Percentiles rank a stretch among this genome's conserved stretches.
phyloP scores from a whole-genome alignment of 1,139 yeast genomes.

The Geotrichum restrictum region DNA sequence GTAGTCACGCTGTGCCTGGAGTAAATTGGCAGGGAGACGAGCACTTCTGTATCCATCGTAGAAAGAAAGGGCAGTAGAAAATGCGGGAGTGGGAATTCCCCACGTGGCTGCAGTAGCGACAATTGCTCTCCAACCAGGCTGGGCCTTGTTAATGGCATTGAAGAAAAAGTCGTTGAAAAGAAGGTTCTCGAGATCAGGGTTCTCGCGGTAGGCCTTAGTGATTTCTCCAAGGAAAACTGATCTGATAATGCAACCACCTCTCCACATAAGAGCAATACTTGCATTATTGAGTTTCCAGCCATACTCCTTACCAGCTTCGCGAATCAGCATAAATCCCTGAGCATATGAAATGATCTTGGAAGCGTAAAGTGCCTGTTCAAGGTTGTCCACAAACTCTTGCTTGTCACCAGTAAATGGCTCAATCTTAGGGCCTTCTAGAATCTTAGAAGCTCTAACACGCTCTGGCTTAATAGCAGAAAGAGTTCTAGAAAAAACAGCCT shows the following conservation, averaged over 20 bases:
- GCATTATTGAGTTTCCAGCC: constrained; percentile 97
- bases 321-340: constrained; percentile 98
- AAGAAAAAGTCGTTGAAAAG: constrained; percentile 93
- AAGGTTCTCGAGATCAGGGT: constrained; percentile 91
- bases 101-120: constrained; percentile 69
- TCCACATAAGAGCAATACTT: constrained; percentile 98
- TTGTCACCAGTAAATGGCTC: constrained; percentile 65
- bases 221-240: constrained; percentile 97
- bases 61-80: constrained; percentile 93
- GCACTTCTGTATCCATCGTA: constrained; percentile 98
- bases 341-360: constrained; percentile 98
- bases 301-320: constrained; percentile 96
- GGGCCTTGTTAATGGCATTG: constrained; percentile 88
- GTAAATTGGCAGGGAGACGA: constrained; percentile 91
- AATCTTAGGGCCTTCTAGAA: constrained; percentile 71
- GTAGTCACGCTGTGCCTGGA: constrained; percentile 99
- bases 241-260: constrained; percentile 99
- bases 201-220: constrained; percentile 90
- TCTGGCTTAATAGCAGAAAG: constrained; percentile 87
- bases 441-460: constrained; percentile 78
- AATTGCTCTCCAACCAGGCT: constrained; percentile 90
- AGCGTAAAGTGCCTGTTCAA: constrained; percentile 97
- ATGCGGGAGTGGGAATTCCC: constrained; percentile 98
- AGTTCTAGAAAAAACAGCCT: constrained; percentile 97
- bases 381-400: constrained; percentile 79